phyloP scores from a whole-genome alignment of 768 basidiomycete species.

The Leucosporidium scottii region DNA sequence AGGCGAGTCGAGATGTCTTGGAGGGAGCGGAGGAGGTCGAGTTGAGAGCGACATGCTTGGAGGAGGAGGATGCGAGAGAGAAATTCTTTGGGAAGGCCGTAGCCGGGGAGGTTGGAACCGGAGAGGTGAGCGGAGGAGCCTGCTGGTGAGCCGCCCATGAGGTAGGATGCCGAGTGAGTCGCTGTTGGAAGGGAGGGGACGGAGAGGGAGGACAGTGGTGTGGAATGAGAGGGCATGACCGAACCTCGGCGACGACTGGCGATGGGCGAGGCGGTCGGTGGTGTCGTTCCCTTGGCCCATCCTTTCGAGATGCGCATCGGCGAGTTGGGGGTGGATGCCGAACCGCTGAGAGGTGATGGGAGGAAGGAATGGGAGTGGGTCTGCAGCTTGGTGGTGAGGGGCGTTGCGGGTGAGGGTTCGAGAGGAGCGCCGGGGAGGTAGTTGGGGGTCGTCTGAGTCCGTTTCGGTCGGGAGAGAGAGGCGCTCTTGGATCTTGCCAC shows the following conservation, averaged over 20 bases:
- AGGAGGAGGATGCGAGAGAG: constrained; percentile 32
- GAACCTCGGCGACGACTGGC: neutral
- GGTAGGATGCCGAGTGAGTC: constrained; percentile 22
- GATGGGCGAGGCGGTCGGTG: neutral
- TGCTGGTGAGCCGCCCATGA: constrained; percentile 6
- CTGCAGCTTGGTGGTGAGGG: neutral
- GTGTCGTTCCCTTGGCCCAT: neutral
- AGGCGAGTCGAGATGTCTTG: constrained; percentile 90
- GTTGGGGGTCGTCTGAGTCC: constrained; percentile 15
- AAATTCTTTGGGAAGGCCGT: constrained; percentile 41
- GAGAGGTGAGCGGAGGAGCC: constrained; percentile 3
- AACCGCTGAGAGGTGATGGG: constrained; percentile 8
- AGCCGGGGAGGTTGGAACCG: constrained; percentile 22
- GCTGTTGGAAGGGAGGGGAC: constrained; percentile 19
- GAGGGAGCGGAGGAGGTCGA: constrained; percentile 50
- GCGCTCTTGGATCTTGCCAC: neutral
- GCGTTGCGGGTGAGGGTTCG: constrained; percentile 1
- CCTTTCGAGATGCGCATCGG: neutral
- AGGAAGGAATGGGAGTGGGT: constrained; percentile 1
- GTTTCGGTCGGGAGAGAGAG: neutral
- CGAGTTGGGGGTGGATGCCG: neutral
- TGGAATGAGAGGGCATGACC: constrained; percentile 6
- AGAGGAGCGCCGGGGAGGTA: constrained; percentile 34
- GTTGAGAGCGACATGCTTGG: constrained; percentile 35
- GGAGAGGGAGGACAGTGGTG: constrained; percentile 19